Percentiles rank a stretch among this genome's conserved stretches.
Conservation (phyloP, 306 rosid species). For the Geum urbanum region DNA sequence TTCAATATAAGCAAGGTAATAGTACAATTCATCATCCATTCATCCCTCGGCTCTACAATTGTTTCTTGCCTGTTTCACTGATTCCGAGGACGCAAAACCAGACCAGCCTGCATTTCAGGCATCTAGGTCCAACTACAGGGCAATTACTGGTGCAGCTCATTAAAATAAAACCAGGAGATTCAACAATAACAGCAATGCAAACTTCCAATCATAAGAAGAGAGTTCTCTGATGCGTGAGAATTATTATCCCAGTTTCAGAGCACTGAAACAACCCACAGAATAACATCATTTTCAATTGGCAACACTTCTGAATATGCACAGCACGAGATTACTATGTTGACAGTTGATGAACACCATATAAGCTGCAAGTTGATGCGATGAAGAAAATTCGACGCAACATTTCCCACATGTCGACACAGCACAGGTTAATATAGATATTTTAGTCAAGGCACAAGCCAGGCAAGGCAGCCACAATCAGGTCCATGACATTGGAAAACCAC, state of each 20-base stretch:
- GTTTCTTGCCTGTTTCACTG: neutral
- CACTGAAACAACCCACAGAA: neutral
- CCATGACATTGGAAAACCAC: conserved; percentile 35
- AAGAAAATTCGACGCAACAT: too few relatives aligned
- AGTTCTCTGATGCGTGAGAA: too few relatives aligned
- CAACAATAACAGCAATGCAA: neutral
- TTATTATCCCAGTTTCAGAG: neutral
- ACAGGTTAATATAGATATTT: neutral
- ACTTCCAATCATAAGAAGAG: too few relatives aligned
- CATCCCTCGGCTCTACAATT: too few relatives aligned
- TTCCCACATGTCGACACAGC: neutral
- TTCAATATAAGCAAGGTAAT: too few relatives aligned
- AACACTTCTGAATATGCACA: neutral
- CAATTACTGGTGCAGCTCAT: neutral
- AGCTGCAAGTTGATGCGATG: too few relatives aligned
- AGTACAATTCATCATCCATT: too few relatives aligned
- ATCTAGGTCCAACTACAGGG: neutral
- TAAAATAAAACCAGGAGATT: too few relatives aligned
- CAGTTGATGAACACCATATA: neutral
- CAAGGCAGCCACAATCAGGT: conserved; percentile 36
- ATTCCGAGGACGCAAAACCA: neutral
- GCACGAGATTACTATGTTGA: neutral
- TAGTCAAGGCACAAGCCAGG: conserved; percentile 37
- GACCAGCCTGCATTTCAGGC: neutral
- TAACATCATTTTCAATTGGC: neutral